A percentile compares a stretch with the other conserved stretches of the same genome.
Conservation (phyloP, 2,329 filamentous ascomycete genomes). For the Aspergillus tanneri region DNA sequence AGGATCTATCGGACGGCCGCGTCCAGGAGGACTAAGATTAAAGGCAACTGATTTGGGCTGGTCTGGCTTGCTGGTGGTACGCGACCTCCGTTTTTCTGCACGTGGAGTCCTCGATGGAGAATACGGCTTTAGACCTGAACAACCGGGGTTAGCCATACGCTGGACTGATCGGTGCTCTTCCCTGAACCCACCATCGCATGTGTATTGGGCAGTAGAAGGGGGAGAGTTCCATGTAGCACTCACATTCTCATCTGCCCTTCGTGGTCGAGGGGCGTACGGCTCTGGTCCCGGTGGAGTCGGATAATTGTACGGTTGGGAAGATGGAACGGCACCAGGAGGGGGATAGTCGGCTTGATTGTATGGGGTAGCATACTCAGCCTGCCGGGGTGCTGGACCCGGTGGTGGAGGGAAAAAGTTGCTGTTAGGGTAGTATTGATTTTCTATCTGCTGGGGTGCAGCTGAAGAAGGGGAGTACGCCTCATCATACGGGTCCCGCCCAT, state of each 20-base stretch:
- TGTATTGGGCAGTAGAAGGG: constrained; percentile 37
- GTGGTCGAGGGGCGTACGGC: constrained; percentile 40
- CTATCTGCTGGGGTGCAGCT: constrained; percentile 31
- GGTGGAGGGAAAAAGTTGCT: constrained; percentile 46
- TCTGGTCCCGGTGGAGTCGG: constrained; percentile 36
- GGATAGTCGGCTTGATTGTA: constrained; percentile 44
- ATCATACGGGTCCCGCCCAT: constrained; percentile 41
- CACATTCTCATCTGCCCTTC: constrained; percentile 52
- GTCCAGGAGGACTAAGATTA: constrained; percentile 23
- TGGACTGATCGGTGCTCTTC: constrained; percentile 13
- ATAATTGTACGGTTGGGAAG: constrained; percentile 41
- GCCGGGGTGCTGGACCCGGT: constrained; percentile 33
- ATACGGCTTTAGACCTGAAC: constrained; percentile 22
- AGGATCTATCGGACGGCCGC: constrained; percentile 18
- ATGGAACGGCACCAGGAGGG: constrained; percentile 41
- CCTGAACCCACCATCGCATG: constrained; percentile 45
- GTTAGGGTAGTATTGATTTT: constrained; percentile 42
- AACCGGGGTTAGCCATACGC: constrained; percentile 13
- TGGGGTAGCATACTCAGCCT: constrained; percentile 25
- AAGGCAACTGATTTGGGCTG: constrained; percentile 38
- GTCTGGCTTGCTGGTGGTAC: constrained; percentile 25
- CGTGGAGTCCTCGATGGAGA: constrained; percentile 13
- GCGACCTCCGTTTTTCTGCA: constrained; percentile 13
- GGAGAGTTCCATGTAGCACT: constrained; percentile 42
- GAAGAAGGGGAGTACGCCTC: constrained; percentile 41